Evolutionary conservation across 257 asterid genomes (phyloP), one percentile per base, ranked within the genome.

Genomic region (Plantago ovata): DNA sequence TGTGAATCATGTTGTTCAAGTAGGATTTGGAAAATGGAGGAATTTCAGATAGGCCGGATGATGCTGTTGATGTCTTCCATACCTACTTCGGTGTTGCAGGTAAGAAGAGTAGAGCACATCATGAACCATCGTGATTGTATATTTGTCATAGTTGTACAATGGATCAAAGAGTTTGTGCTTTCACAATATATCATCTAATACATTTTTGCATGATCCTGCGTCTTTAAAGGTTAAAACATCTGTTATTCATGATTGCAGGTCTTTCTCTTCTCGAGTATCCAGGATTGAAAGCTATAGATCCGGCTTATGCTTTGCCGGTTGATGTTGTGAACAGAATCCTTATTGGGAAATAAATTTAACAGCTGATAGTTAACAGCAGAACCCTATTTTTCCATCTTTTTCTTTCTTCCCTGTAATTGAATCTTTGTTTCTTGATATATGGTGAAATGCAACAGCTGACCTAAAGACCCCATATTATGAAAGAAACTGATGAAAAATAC

Each of bases 1-100:
- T 24, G 3, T 24, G 32, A 5, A 5, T 24, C 2, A 24, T 24
- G 32, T 2, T 24, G 32, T 24, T 62, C 38, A 64, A 68, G 66
- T 62, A 92, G 98, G 98, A 92, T 65, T 75, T 65, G 67, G 95
- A 92, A 64, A 88, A 84, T 39, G 96, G 98, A 38, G 98, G 98
- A 59, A 92, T 88, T 69, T 92, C 98, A 16, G 98, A 92, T 58
- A 79, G 94, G 73, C 96, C 96, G 7, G 91, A 88, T 65, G 97
- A 92, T 48, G 97, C 94, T 21, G 96, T 92, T 42, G 98, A 92
- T 60, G 83, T 92, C 58, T 92, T 59, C 78, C 98, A 88, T 65
- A 85, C 96, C 38, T 92, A 81, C 63, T 92, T 92, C 51, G 96
- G 95, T 42, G 72, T 92, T 41, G 96, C 95, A 65, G 96, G 96